Evolutionary conservation across 805 yeast genomes (phyloP).

Genomic region (Saccharomyces paradoxus): DNA sequence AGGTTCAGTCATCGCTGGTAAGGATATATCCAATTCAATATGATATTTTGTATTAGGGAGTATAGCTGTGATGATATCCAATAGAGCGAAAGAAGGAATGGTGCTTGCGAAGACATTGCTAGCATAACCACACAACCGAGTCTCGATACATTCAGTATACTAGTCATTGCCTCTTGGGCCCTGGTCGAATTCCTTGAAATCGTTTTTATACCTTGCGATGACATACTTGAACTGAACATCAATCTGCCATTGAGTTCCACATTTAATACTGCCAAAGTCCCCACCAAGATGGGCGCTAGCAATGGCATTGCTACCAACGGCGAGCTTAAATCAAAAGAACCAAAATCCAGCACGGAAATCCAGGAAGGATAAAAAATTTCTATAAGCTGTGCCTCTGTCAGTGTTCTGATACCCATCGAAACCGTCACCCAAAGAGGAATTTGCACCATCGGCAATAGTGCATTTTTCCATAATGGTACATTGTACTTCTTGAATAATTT

Average conservation of each 20-base stretch:
- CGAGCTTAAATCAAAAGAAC: slow-evolving; percentile 56
- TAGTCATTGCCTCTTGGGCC: slow-evolving; percentile 17
- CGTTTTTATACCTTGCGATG: slow-evolving; percentile 14
- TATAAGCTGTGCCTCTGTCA: slow-evolving; percentile 49
- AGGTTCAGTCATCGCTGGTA: slow-evolving; percentile 8
- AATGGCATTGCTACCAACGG: slow-evolving; percentile 53
- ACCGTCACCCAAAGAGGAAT: slow-evolving; percentile 81
- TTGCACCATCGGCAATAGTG: slow-evolving; percentile 68
- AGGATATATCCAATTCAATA: slow-evolving; percentile 62
- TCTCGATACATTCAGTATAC: slow-evolving; percentile 63
- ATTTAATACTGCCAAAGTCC: slow-evolving; percentile 62
- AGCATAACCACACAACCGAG: slow-evolving; percentile 70
- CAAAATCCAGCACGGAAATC: slow-evolving; percentile 19
- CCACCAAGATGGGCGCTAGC: slow-evolving; percentile 69
- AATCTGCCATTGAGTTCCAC: slow-evolving; percentile 75
- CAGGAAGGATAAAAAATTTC: slow-evolving; percentile 18
- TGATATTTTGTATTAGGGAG: slow-evolving; percentile 66
- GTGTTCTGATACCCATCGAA: slow-evolving; percentile 63
- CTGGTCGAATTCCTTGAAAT: slow-evolving; percentile 21
- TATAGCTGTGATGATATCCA: slow-evolving; percentile 83
- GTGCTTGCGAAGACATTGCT: slow-evolving; percentile 81
- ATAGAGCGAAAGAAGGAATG: slow-evolving; percentile 71
- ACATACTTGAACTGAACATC: slow-evolving; percentile 26
- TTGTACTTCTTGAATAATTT: slow-evolving; percentile 54
- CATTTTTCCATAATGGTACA: slow-evolving; percentile 76